Conservation (phyloP, 106 monocot genomes). For the Triglochin maritima region DNA sequence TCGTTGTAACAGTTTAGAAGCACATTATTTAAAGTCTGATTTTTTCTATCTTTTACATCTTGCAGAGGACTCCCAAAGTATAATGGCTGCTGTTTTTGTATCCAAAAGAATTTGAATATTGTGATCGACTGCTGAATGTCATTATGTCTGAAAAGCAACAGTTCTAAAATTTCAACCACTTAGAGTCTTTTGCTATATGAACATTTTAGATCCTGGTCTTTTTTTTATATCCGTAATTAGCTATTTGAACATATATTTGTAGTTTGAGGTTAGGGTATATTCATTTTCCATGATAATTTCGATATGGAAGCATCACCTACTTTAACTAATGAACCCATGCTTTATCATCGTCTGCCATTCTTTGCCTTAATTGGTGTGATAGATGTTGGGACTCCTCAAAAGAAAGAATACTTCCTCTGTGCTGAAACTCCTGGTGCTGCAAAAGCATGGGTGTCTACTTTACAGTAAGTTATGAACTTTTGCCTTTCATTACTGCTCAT, state of each 20-base stretch:
- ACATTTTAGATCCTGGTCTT: too few relatives aligned
- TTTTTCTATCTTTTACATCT: neutral
- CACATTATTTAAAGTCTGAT: neutral
- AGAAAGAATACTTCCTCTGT: slow-evolving; percentile 91
- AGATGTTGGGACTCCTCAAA: slow-evolving; percentile 98
- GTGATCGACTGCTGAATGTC: neutral
- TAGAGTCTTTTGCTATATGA: too few relatives aligned
- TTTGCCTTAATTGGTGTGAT: slow-evolving; percentile 33
- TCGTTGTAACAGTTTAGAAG: neutral
- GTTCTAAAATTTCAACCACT: too few relatives aligned
- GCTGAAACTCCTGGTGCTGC: slow-evolving; percentile 98
- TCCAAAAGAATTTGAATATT: slow-evolving; percentile 22
- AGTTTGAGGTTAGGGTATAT: too few relatives aligned
- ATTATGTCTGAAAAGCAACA: too few relatives aligned
- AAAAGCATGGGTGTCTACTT: slow-evolving; percentile 94
- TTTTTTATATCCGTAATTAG: too few relatives aligned
- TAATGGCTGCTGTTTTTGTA: slow-evolving; percentile 99
- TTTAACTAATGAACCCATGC: too few relatives aligned
- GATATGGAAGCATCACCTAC: too few relatives aligned
- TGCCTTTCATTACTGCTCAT: too few relatives aligned
- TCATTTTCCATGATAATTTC: too few relatives aligned
- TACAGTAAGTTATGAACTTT: slow-evolving; percentile 66
- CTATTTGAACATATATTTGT: too few relatives aligned
- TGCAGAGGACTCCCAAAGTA: slow-evolving; percentile 90
- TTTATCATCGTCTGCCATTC: too few relatives aligned